Conservation (phyloP, 208 protist genomes). For the Leishmania tropica region DNA sequence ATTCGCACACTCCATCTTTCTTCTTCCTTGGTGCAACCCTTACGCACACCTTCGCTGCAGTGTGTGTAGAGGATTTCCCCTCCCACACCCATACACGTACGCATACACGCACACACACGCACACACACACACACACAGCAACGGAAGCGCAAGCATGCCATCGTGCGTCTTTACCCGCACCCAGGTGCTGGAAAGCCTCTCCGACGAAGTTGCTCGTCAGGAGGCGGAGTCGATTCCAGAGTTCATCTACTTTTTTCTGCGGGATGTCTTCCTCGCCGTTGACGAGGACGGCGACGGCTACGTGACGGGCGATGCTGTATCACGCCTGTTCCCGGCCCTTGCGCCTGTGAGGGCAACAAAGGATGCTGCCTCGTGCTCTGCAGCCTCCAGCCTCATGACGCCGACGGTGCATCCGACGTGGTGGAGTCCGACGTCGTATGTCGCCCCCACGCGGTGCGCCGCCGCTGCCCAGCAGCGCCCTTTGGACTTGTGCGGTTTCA, state of each 20-base stretch:
- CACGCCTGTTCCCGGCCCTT: slow-evolving; percentile 10
- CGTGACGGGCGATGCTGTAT: slow-evolving; percentile 24
- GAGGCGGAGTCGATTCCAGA: slow-evolving; percentile 32
- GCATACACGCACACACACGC: not conserved
- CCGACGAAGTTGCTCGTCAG: slow-evolving; percentile 24
- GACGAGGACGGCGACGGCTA: slow-evolving; percentile 28
- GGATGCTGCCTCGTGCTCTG: not conserved
- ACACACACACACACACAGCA: not conserved
- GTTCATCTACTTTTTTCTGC: slow-evolving; percentile 36
- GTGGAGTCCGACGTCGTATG: slow-evolving; percentile 15
- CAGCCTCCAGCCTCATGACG: slow-evolving; percentile 5
- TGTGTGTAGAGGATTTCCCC: not conserved
- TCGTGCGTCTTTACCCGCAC: slow-evolving; percentile 25
- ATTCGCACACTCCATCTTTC: not conserved
- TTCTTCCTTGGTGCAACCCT: not conserved
- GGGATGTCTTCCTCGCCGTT: slow-evolving; percentile 35
- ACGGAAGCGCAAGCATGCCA: slow-evolving; percentile 10
- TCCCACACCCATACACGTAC: not conserved
- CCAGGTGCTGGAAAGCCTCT: slow-evolving; percentile 20
- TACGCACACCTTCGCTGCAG: not conserved
- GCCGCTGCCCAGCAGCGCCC: slow-evolving; percentile 7
- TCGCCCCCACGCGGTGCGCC: not conserved
- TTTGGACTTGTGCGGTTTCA: slow-evolving; percentile 27
- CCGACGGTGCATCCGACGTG: slow-evolving; percentile 20
- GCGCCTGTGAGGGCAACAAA: not conserved